Base-by-base conservation (phyloP, 345 rosid species). In the Jatropha curcas region DNA sequence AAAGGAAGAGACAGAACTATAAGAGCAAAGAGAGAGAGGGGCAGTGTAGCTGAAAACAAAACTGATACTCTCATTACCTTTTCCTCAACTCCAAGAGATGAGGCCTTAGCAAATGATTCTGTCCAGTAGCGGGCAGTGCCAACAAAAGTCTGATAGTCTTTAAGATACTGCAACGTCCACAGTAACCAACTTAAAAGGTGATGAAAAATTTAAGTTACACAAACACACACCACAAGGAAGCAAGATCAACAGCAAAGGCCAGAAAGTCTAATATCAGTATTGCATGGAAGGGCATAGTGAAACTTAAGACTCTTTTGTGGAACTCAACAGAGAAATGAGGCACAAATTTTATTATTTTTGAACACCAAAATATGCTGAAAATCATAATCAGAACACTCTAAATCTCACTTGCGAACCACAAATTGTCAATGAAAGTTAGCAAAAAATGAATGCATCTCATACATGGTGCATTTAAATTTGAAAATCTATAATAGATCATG, bases 111-210 rank as follows among this genome's bases (percentile, higher is more conserved):
- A 80, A 93, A 96, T 67, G 86, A 83, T 77, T 90, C 97, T 13
- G 99, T 96, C 99, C 99, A 96, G 84, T 96, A 91, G 43, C 97
- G 92, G 80, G 99, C 99, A 25, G 99, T 96, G 70, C 89, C 80
- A 39, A 86, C 84, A 79, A 90, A 96, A 28, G 92, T 92, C 86
- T 89, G 97, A 82, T 91, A 81, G 80, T 91, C 97, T 76, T 79
- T 86, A 31, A 88, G 93, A 79, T 93, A 93, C 98, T 93, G 92
- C 83, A 81, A 72, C 55, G 72, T 24, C 76, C 70, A 73, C 8
- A 46, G 17, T 69, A 7, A 43, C 33, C n/a, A 50, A 71, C 16
- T 74, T 17, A 58, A 62, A 63, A 59, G 50, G 46, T 22, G 22
- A 48, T 19, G 53, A 48, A 37, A 7, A 62, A 30, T 50, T 25